Evolutionary conservation across 164 flowering plant species (phyloP), one percentile per base, ranked within the genome.

Genomic region (Malania oleifera): DNA sequence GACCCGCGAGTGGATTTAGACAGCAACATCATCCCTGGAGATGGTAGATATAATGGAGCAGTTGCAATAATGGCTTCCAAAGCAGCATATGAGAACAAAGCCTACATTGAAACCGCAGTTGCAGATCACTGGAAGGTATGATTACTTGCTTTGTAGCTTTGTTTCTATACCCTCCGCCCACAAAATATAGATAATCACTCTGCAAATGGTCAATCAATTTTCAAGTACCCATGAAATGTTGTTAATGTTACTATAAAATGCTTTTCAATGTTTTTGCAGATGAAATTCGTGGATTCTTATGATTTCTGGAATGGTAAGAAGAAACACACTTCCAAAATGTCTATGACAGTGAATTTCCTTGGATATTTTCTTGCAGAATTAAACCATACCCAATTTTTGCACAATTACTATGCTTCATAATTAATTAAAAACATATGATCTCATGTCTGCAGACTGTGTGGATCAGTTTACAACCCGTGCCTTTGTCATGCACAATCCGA

Each of bases 231-330:
- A n/a, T n/a, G n/a, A 31, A 4, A 31, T 31, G 9, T 31, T 4
- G 9, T 31, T 31, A 31, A 31, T 31, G 6, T 31, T 31, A 31
- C 35, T 9, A 31, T 31, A 31, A 31, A 31, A 31, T 31, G 35
- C 9, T 9, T 31, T 31, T n/a, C n/a, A n/a, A 31, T 31, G 9
- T 31, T 31, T 49, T 13, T 24, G 53, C 53, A 49, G 53, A 49
- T 49, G 53, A 28, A 49, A 23, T 24, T 49, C 4, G 1, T 49
- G 27, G 53, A 28, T 2, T 2, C 15, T 18, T 49, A 22, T 24
- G 53, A 49, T n/a, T 49, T 49, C 28, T 27, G 31, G 27, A 27
- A 27, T 49, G 28, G 53, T 49, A 49, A 49, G 27, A 22, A 10
- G n/a, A n/a, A n/a, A n/a, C n/a, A n/a, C n/a, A n/a, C n/a, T n/a